Evolutionary conservation across 73 alveolate genomes (phyloP), one percentile per base, ranked within the genome.

Genomic region (Blepharisma japonicum): DNA sequence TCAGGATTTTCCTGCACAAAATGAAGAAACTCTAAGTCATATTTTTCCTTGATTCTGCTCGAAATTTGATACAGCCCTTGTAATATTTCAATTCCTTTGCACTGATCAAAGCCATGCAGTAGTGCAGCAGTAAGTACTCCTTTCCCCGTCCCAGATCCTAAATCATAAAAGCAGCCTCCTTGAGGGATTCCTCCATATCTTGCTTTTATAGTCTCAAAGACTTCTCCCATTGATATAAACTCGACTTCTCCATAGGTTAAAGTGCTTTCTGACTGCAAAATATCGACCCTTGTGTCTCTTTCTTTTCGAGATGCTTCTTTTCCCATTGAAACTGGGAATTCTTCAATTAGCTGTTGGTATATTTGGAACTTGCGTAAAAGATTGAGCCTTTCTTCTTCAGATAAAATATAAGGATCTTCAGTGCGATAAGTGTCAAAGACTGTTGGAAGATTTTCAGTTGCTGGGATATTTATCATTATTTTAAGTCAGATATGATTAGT

Each of bases 111-210:
- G 45, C 88, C 85, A 51, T 84, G 86, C 71, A 91, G 68, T 32
- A 94, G 82, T 14, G 95, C 78, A 71, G 92, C 94, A 4, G 97
- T 92, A 7, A 94, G 68, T 23, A 94, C 95, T 5, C 93, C 97
- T 56, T 94, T 94, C 6, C 98, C 98, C 0, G 90, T 90, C 0
- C 98, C 98, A 45, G 96, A 89, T 32, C 98, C 98, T 55, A 94
- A 80, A 87, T 94, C 98, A 78, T 91, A 90, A 77, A 94, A 94
- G 7, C 81, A 80, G 23, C 95, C 97, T 11, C 95, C 95, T 11
- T 42, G 45, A 54, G 80, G 78, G 42, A 51, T 56, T 0, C 71
- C 83, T 3, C 21, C 87, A 51, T 68, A 25, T 14, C 61, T 18
- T 20, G 81, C 87, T 56, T 77, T 77, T 18, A 77, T 77, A 8